A percentile compares a stretch with the other conserved stretches of the same genome.
Conservation (phyloP, 1,284 basidiomycete genomes). For the Pascua guehoae region DNA sequence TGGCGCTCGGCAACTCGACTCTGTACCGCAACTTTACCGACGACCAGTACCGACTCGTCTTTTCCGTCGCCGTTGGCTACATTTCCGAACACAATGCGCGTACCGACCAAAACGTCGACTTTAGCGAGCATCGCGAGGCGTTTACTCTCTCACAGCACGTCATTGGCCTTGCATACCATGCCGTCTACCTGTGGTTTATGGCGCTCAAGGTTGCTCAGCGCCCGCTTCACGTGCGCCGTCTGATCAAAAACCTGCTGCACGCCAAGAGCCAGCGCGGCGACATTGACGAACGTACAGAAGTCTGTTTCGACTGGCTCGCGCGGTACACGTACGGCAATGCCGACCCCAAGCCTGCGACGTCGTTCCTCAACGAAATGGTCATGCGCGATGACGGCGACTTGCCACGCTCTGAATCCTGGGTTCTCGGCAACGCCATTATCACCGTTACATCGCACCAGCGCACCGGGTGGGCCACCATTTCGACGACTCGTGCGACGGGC, state of each 20-base stretch:
- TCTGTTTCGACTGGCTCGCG: constrained; percentile 97
- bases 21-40: constrained; percentile 92
- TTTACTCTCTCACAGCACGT: constrained; percentile 95
- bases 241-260: constrained; percentile 79
- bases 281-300: constrained; percentile 87
- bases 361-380: constrained; percentile 67
- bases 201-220: constrained; percentile 82
- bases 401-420: constrained; percentile 67
- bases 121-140: constrained; percentile 59
- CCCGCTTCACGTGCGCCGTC: constrained; percentile 76
- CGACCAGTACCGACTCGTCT: constrained; percentile 87
- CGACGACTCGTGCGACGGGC: constrained; percentile 83
- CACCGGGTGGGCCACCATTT: constrained; percentile 85
- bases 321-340: constrained; percentile 92
- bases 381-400: constrained; percentile 40
- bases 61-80: constrained; percentile 91
- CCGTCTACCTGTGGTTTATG: constrained; percentile 94
- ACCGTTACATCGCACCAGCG: constrained; percentile 72
- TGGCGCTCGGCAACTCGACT: constrained; percentile 74
- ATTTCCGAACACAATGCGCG: constrained; percentile 70
- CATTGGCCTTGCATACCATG: constrained; percentile 86
- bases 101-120: constrained; percentile 53
- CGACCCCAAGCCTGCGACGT: constrained; percentile 80
- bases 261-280: constrained; percentile 74
- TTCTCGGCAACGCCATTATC: constrained; percentile 80